Base-by-base conservation (phyloP, 108 stramenopile genomes). In the Nannochloropsis gaditana region DNA sequence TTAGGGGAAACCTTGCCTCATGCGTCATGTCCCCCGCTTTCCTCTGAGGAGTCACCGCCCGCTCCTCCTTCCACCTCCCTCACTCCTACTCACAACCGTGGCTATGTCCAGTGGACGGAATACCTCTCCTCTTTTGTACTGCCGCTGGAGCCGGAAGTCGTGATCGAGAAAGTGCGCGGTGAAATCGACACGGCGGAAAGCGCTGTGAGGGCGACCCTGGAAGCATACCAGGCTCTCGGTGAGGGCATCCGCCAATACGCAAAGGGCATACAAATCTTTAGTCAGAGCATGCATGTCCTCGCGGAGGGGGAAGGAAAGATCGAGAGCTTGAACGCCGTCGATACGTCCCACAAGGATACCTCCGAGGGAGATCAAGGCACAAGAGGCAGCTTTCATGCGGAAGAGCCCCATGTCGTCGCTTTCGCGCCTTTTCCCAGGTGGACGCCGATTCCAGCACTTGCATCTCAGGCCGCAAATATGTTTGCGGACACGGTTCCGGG, bases 71-170 rank as follows among this genome's bases (percentile, higher is more conserved):
- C 59, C 2, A n/a, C 2, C 59, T 73, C 59, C n/a, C 4, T 73
- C 19, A n/a, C 59, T 73, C 19, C 59, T 0, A 73, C n/a, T 15
- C 59, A 73, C 8, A 73, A 73, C 8, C 59, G n/a, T 15, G 59
- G 59, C 59, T 73, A 73, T n/a, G n/a, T 73, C 4, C 59, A 73
- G n/a, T 73, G 59, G 59, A 73, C 59, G 15, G 59, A 73, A 73
- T 73, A n/a, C n/a, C 59, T 73, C 3, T 73, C 59, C 59, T 73
- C 59, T 73, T 73, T 73, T 8, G 59, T 73, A n/a, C 59, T 73
- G 6, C 59, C 59, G n/a, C 59, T n/a, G 19, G 59, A 73, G 19
- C 59, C 59, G 59, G 59, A 73, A 4, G 59, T 73, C 19, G n/a
- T 73, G 59, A n/a, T 73, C 19, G 59, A 73, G 3, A 73, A 73